A percentile compares a stretch with the other conserved stretches of the same genome.
Conservation (phyloP, 345 rosid species). For the Streptanthus diversifolius region DNA sequence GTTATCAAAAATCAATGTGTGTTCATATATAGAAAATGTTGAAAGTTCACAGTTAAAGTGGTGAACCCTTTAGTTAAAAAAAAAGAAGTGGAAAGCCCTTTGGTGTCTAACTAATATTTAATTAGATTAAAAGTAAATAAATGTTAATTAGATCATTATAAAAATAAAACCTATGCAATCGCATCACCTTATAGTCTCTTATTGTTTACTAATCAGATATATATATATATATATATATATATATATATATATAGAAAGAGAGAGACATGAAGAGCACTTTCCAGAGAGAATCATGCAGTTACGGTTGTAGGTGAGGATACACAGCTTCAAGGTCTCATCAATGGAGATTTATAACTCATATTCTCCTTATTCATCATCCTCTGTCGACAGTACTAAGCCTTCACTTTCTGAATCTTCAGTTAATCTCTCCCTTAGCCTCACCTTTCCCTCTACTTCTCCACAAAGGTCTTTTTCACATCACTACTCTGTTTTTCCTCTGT, state of each 20-base stretch:
- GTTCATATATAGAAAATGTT: conserved; percentile 23
- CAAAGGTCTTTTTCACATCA: conserved; percentile 30
- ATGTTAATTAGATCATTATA: not conserved
- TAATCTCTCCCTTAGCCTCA: conserved; percentile 36
- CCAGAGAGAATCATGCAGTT: conserved; percentile 13
- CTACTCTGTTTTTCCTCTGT: conserved; percentile 13
- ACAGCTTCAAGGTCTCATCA: conserved; percentile 21
- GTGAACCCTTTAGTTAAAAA: not conserved
- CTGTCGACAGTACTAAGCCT: conserved; percentile 31
- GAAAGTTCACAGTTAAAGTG: conserved; percentile 25
- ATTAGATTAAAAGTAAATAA: not conserved
- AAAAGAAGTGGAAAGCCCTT: conserved; percentile 11
- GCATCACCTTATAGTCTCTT: conserved; percentile 25
- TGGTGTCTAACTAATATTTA: not conserved
- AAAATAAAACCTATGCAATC: conserved; percentile 9
- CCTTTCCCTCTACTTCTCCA: conserved; percentile 27
- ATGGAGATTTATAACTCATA: conserved; percentile 28
- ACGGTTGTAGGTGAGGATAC: conserved; percentile 12
- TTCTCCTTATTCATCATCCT: conserved; percentile 33
- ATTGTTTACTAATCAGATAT: conserved; percentile 23
- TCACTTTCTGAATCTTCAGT: conserved; percentile 28
- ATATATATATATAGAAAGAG: conserved; percentile 12
- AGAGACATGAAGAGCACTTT: conserved; percentile 36
- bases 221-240: no score
- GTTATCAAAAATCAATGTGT: conserved; percentile 26